Base-by-base conservation (phyloP, 805 yeast genomes). In the Hanseniaspora singularis region DNA sequence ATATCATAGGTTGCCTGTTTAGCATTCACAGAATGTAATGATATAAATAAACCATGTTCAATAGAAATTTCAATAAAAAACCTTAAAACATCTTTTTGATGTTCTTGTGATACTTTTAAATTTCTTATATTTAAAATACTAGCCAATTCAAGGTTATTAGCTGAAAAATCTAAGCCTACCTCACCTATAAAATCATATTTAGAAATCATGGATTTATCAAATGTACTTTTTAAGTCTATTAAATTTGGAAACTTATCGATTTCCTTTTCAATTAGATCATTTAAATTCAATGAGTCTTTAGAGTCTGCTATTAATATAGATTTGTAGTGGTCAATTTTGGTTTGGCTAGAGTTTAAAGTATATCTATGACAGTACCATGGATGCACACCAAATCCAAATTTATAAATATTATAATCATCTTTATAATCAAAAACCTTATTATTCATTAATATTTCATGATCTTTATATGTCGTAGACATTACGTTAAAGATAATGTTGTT, bases 331-430 rank as follows among this genome's bases (percentile, higher is more conserved):
- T 51, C 56, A 15, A 33, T 16, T 53, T 78, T 79, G 28, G 55
- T 52, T 1, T 49, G 50, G 2, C 15, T 15, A 0, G 53, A 50
- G 1, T 54, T 58, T n/a, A 62, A 54, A 2, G 72, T 64, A 51
- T 76, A 80, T 16, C 79, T 52, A 59, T 88, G 95, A 2, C 77
- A 63, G 56, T 74, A 88, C 97, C 97, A 89, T 0, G 98, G 98
- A 61, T 89, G 98, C 1, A 86, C 66, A 0, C 97, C 95, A 56
- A 74, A 73, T 33, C 73, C 72, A 0, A 80, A 73, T 8, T 64
- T 57, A 18, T 54, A 46, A 11, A 43, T 46, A 4, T 46, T 40
- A 37, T 15, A 4, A 15, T 11, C 4, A 22, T 22, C 1, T 71
- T 51, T 3, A 40, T 14, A 3, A 53, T 5, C 52, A 19, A 61